Conservation (phyloP, 371 early-diverging fungal genomes). For the Actinomucor elegans region DNA sequence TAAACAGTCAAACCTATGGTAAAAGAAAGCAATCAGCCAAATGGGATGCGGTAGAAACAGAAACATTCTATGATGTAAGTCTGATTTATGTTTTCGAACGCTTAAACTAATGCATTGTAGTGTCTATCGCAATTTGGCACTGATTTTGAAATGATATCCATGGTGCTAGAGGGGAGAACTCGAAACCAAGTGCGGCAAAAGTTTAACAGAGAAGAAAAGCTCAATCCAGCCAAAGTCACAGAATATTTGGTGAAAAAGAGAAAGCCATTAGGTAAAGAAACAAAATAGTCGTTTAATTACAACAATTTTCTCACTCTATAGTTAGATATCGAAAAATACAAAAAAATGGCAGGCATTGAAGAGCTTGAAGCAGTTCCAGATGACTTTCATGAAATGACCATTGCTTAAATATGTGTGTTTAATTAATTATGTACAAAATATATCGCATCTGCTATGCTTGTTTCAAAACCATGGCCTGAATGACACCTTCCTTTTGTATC, state of each 20-base stretch:
- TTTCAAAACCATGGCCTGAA: conserved; percentile 20
- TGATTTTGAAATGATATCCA: conserved; percentile 69
- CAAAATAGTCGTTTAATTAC: no score
- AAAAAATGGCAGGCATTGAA: conserved; percentile 21
- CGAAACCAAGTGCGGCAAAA: conserved; percentile 67
- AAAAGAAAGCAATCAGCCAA: conserved; percentile 31
- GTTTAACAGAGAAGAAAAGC: conserved; percentile 65
- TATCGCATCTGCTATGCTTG: neutral
- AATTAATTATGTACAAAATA: no score
- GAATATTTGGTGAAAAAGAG: conserved; percentile 47
- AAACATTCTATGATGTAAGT: conserved; percentile 60
- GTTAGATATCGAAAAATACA: conserved; percentile 19
- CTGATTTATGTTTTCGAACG: conserved; percentile 6
- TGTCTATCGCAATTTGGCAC: conserved; percentile 74
- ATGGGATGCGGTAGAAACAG: conserved; percentile 65
- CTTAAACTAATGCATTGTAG: conserved; percentile 18
- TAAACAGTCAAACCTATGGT: conserved; percentile 60
- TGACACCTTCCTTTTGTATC: conserved; percentile 24
- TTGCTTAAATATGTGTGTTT: no score
- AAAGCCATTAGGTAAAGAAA: conserved; percentile 43
- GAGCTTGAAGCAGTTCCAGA: conserved; percentile 35
- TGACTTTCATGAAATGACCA: conserved; percentile 27
- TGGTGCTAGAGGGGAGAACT: conserved; percentile 57
- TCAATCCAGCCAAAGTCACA: conserved; percentile 54
- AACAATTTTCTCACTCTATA: neutral